Evolutionary conservation across 805 yeast genomes (phyloP).

Genomic region (Hagleromyces aurorensis): DNA sequence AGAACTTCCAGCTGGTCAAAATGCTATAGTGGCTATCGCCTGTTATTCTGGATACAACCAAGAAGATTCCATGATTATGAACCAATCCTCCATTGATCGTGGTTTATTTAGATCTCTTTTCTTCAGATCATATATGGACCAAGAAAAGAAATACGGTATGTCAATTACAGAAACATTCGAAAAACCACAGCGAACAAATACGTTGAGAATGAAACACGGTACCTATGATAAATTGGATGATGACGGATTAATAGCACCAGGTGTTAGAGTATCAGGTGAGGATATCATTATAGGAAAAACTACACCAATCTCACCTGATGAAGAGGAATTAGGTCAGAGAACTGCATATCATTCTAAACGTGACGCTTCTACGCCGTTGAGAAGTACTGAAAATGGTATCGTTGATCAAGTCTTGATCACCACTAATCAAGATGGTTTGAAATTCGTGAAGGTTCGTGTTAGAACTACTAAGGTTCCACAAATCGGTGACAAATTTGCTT

Average conservation of each 20-base stretch:
- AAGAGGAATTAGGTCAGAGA: slow-evolving; percentile 97
- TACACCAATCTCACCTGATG: slow-evolving; percentile 98
- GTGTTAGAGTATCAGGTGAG: slow-evolving; percentile 97
- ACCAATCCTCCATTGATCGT: slow-evolving; percentile 93
- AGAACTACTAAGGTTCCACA: slow-evolving; percentile 98
- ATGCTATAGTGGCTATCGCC: slow-evolving; percentile 95
- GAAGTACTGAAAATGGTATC: slow-evolving; percentile 96
- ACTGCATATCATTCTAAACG: slow-evolving; percentile 97
- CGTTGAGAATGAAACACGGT: slow-evolving; percentile 93
- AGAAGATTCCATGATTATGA: slow-evolving; percentile 99
- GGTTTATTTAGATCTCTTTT: slow-evolving; percentile 93
- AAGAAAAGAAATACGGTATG: slow-evolving; percentile 98
- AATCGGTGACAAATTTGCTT: slow-evolving; percentile 98
- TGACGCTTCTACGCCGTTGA: slow-evolving; percentile 95
- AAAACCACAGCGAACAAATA: slow-evolving; percentile 90
- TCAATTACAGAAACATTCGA: slow-evolving; percentile 96
- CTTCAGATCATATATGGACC: slow-evolving; percentile 97
- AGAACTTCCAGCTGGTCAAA: slow-evolving; percentile 98
- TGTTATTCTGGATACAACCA: slow-evolving; percentile 98
- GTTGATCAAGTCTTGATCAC: slow-evolving; percentile 96
- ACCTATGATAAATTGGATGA: slow-evolving; percentile 97
- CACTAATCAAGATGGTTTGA: slow-evolving; percentile 96
- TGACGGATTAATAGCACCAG: slow-evolving; percentile 97
- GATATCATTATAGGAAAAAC: slow-evolving; percentile 98
- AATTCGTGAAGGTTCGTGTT: slow-evolving; percentile 96